Base-by-base conservation (phyloP, 2,329 filamentous ascomycete species). In the Parastagonospora avenae region DNA sequence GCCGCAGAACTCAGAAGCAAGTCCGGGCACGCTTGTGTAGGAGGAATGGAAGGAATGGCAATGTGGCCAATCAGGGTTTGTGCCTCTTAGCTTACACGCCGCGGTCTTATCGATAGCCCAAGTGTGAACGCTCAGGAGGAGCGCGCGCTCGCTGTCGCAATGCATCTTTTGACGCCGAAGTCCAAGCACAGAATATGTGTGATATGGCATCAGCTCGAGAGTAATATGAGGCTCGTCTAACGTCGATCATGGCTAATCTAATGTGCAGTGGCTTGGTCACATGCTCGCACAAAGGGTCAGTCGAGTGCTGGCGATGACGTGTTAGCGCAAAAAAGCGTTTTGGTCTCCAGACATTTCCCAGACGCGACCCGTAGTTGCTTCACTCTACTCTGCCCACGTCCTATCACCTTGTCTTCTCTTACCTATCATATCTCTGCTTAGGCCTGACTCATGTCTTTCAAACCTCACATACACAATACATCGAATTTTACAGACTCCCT, bases 381-480 rank as follows among this genome's bases (percentile, higher is more conserved):
- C 45, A 43, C 45, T 48, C 48, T 32, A 49, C 46, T 28, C 37
- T 38, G 44, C 38, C 51, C 48, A 40, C 11, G 28, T 37, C 38
- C 40, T 52, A 39, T 52, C 46, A 38, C 37, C 19, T 41, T 44
- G 42, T 42, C 47, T 53, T 43, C 45, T 51, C 35, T 39, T 38
- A 41, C 14, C n/a, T 16, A 35, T 29, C 19, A 37, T 16, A 54
- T 30, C 27, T 55, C 39, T 37, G 48, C 50, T 55, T 54, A 51
- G 48, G 47, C 61, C 52, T 65, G 63, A 71, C 63, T 68, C 69
- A 73, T 73, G 70, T 73, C 68, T 65, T 56, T 65, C 55, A 62
- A 59, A 65, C 59, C 52, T 55, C 54, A 54, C 46, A 52, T 62
- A 48, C 59, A 63, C 57, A 54, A 48, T 28, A 66, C 63, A 12